Base-by-base conservation (phyloP, 495 filamentous ascomycete genomes). In the Rhypophila decipiens region DNA sequence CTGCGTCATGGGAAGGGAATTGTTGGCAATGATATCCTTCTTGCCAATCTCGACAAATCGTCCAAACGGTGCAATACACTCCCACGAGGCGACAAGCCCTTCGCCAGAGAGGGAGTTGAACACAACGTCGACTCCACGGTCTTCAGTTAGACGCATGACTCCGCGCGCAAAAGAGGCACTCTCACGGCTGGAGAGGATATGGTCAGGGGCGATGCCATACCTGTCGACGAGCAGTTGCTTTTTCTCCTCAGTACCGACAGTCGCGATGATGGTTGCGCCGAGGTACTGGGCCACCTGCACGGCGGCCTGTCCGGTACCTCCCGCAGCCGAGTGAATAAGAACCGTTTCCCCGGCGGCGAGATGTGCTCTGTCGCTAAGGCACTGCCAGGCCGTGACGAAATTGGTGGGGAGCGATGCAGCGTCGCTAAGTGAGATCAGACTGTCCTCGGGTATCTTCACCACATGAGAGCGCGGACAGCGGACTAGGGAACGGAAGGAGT, bases 61-160 rank as follows among this genome's bases (percentile, higher is more conserved):
- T 7, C 77, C 77, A 46, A 71, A 76, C 0, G 60, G 57, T 3
- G 56, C 74, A 31, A 77, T 45, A 39, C 70, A 74, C 9, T 68
- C 52, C 57, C 69, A 76, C 2, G 64, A 62, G 5, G 63, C 68
- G 36, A 69, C 71, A 18, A 80, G 58, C 10, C 72, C 54, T 34
- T 75, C 72, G 0, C 77, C 76, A 5, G 70, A 61, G 0, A 79
- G 67, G 3, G 71, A 78, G 55, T 80, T 80, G 8, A 82, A 55
- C 0, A 75, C 71, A 5, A 79, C 61, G 46, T 80, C 76, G 3
- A 78, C 75, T 11, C 77, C 76, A 5, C 56, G 45, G 0, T 60
- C 65, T 8, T 53, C 52, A 0, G 81, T 84, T 1, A 53, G 53
- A 4, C 53, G 36, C 47, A 59, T 56, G 15, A 82, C 59, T 3